Base-by-base conservation (phyloP, 73 alveolate genomes). In the Effrenium voratum region DNA sequence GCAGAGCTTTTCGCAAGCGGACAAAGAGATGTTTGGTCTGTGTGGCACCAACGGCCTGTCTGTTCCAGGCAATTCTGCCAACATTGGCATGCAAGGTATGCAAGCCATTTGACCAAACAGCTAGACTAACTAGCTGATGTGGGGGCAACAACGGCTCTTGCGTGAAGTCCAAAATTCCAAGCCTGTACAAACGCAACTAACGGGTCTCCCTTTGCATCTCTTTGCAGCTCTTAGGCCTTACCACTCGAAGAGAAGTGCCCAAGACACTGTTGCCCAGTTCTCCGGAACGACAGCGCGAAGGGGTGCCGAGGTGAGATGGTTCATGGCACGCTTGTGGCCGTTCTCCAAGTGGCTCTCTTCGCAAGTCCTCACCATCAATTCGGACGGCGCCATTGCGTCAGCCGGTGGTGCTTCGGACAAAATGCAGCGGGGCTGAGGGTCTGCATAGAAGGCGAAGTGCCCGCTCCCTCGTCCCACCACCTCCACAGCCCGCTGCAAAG, bases 191-290 rank as follows among this genome's bases (percentile, higher is more conserved):
- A n/a, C n/a, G n/a, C n/a, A n/a, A n/a, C n/a, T n/a, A n/a, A n/a
- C n/a, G n/a, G n/a, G n/a, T n/a, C n/a, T n/a, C n/a, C n/a, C n/a
- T n/a, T n/a, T n/a, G n/a, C n/a, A n/a, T n/a, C n/a, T n/a, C n/a
- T n/a, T n/a, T n/a, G n/a, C n/a, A n/a, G n/a, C n/a, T n/a, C n/a
- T n/a, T n/a, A n/a, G n/a, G n/a, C n/a, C n/a, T 70, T 46, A 70
- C 82, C 82, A 70, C 47, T 70, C 82, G 24, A 70, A 70, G 82
- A 19, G 82, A 70, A 70, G 82, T 10, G 46, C 40, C 82, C 82
- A 70, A 5, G 82, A 30, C 10, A 22, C 40, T 32, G 47, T 46
- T 36, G 82, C 82, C 82, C 45, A 70, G 47, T 5, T 5, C 30
- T 30, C 45, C 15, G 82, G 82, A 70, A 70, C n/a, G 28, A 70